Conservation (phyloP, 352 stramenopile genomes). For the Phytophthora multivora region DNA sequence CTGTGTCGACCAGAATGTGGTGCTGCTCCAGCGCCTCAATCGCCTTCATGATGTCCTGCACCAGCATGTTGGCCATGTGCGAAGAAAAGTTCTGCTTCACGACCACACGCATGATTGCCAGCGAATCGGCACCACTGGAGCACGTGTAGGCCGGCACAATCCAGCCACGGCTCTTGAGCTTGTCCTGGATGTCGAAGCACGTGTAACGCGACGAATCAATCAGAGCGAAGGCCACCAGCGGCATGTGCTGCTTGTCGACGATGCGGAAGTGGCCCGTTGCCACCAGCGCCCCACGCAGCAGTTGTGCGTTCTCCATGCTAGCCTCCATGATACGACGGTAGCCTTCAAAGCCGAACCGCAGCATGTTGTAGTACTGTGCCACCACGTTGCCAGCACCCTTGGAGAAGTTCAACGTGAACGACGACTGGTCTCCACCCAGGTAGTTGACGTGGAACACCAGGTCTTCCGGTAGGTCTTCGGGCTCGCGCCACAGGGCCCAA, state of each 20-base stretch:
- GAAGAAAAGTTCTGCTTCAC: conserved; percentile 92
- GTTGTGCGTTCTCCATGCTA: conserved; percentile 87
- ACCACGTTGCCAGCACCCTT: conserved; percentile 90
- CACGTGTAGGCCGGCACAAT: conserved; percentile 92
- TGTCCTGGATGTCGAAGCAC: conserved; percentile 92
- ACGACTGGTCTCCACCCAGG: conserved; percentile 89
- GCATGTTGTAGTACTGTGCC: conserved; percentile 94
- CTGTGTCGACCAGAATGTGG: conserved; percentile 71
- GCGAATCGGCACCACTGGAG: conserved; percentile 76
- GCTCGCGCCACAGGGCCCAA: conserved; percentile 91
- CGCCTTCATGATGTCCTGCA: conserved; percentile 85
- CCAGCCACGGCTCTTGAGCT: conserved; percentile 85
- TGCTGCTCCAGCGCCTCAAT: conserved; percentile 85
- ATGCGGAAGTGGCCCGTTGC: conserved; percentile 88
- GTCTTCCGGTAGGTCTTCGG: conserved; percentile 80
- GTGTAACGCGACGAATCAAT: conserved; percentile 83
- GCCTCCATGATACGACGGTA: conserved; percentile 90
- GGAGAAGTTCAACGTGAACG: conserved; percentile 94
- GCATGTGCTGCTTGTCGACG: conserved; percentile 92
- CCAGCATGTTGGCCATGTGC: conserved; percentile 89
- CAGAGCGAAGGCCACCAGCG: conserved; percentile 86
- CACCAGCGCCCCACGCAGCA: conserved; percentile 75
- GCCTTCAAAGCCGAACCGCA: conserved; percentile 91
- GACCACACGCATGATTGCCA: conserved; percentile 91
- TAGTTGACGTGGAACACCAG: conserved; percentile 94